Conservation (phyloP, 805 yeast species). For the Starmerella vitae region DNA sequence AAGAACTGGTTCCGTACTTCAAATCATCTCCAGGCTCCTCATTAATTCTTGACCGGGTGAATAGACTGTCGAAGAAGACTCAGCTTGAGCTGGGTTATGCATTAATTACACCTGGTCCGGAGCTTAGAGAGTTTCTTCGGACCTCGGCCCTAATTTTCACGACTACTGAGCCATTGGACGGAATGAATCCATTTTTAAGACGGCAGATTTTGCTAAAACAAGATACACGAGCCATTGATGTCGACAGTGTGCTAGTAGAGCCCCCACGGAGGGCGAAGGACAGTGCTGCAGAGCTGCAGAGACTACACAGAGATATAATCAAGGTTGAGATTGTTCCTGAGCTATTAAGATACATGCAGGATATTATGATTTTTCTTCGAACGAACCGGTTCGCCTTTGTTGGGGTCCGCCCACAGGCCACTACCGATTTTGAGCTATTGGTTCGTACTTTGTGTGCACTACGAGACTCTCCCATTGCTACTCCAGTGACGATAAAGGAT, state of each 20-base stretch:
- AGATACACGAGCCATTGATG: constrained; percentile 4
- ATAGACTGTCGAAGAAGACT: constrained; percentile 5
- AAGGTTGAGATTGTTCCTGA: constrained; percentile 36
- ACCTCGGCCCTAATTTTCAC: constrained; percentile 9
- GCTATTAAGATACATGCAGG: constrained; percentile 41
- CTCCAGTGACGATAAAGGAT: constrained; percentile 40
- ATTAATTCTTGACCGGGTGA: constrained; percentile 7
- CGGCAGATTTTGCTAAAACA: constrained; percentile 14
- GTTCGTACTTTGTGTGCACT: constrained; percentile 34
- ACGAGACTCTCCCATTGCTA: constrained; percentile 33
- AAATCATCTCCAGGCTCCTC: background rate
- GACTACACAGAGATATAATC: background rate
- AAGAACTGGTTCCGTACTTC: constrained; percentile 1
- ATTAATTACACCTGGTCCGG: constrained; percentile 6
- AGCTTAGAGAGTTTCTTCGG: background rate
- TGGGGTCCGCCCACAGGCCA: constrained; percentile 39
- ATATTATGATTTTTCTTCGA: constrained; percentile 40
- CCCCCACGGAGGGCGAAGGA: background rate
- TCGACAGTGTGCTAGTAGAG: constrained; percentile 8
- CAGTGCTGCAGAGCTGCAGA: background rate
- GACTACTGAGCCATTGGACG: constrained; percentile 1
- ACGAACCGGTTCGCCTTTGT: constrained; percentile 41
- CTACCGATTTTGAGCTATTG: constrained; percentile 32
- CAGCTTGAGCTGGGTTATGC: constrained; percentile 13
- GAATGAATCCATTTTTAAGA: constrained; percentile 10